Evolutionary conservation across 352 stramenopile genomes (phyloP), one percentile per base, ranked within the genome.

Genomic region (Achlya hypogyna): DNA sequence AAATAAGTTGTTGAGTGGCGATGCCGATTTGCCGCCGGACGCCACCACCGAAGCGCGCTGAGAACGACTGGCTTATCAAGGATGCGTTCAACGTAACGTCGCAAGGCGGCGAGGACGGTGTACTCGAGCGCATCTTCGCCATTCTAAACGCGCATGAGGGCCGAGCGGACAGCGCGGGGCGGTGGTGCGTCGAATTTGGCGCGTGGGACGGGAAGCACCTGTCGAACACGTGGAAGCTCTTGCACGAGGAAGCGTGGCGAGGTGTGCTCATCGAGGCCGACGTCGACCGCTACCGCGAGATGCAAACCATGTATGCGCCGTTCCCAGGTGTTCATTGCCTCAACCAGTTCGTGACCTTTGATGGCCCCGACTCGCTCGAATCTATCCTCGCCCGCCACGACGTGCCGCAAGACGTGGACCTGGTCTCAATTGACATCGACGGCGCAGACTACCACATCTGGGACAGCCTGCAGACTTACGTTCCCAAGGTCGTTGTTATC

Each of bases 61-160:
- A 66, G 45, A 76, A 78, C 40, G 74, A 87, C 76, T 82, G 81
- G 45, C 72, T 91, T n/a, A 78, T 91, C 53, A 68, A 75, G 47
- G 78, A 80, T 69, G 75, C 76, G 8, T 66, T 60, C 27, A 79
- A 91, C 65, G 68, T 74, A 2, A 89, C 81, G 20, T 85, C 71
- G 45, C 85, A 94, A 74, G 81, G 81, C 67, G 85, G 85, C 5
- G 85, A 94, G 74, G 85, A 94, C 74, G 85, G 85, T n/a, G 82
- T 92, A 18, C 65, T 94, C 25, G 70, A 65, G 27, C 43, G 71
- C 22, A 63, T 94, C 27, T 94, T 92, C 71, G 43, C 69, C 23
- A 25, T 75, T 27, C 45, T 94, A 25, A 70, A 76, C 4, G 62
- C 32, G 3, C 38, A 66, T 20, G 53, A 69, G 51, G 23, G 20